Percentiles rank a stretch among this genome's conserved stretches.
These are phyloP conservation scores for Ziziphus jujuba DNA, from an alignment of 306 rosid genomes.

Conservation along the genomic window DNA sequence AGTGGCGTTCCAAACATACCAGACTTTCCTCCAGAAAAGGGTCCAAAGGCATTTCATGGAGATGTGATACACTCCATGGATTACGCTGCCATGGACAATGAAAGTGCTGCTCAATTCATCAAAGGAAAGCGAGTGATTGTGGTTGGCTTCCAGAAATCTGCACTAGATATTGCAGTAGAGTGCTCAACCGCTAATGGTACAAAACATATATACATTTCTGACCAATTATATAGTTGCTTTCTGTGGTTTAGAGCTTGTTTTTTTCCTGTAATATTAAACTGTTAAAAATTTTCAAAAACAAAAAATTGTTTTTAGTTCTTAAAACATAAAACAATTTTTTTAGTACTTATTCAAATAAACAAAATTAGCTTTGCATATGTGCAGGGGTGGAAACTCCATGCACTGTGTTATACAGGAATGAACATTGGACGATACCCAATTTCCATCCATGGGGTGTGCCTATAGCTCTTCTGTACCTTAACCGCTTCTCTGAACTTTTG, in stretches of 20 bases:
- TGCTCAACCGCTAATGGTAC: constrained; percentile 55
- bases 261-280: no score
- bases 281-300: no score
- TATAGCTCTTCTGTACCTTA: constrained; percentile 45
- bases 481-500: constrained; percentile 62
- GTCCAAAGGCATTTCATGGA: constrained; percentile 55
- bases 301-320: no score
- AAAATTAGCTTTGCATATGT: neutral
- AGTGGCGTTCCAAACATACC: constrained; percentile 72
- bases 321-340: no score
- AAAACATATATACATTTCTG: no score
- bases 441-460: constrained; percentile 74
- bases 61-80: constrained; percentile 52
- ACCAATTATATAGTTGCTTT: no score
- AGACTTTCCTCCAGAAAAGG: constrained; percentile 51
- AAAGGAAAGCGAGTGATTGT: constrained; percentile 50
- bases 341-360: neutral
- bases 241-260: no score
- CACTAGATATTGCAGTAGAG: constrained; percentile 59
- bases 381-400: constrained; percentile 61
- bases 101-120: constrained; percentile 33
- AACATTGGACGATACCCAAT: constrained; percentile 61
- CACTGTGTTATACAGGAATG: constrained; percentile 48
- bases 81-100: constrained; percentile 48
- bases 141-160: constrained; percentile 69